A percentile compares a stretch with the other conserved stretches of the same genome.
phyloP scores from a whole-genome alignment of 305 asterid genomes.

The Rubia peregrina region DNA sequence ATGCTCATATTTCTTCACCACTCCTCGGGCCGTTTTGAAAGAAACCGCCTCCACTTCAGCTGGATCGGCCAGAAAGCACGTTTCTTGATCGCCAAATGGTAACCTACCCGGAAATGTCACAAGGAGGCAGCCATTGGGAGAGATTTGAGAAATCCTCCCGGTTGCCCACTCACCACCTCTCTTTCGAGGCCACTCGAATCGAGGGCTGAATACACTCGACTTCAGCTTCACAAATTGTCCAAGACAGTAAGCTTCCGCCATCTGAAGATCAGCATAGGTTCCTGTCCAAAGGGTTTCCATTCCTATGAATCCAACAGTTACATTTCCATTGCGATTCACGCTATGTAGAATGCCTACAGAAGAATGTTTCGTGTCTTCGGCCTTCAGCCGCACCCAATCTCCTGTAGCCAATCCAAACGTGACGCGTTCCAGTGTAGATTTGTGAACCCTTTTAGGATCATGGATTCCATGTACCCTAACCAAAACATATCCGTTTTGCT shows the following conservation, averaged over 20 bases:
- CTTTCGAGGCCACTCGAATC: slow-evolving; percentile 72
- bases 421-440: slow-evolving; percentile 68
- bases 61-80: slow-evolving; percentile 62
- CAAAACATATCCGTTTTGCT: slow-evolving; percentile 58
- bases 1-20: slow-evolving; percentile 75
- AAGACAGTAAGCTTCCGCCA: slow-evolving; percentile 61
- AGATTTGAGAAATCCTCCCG: slow-evolving; percentile 53
- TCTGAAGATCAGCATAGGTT: slow-evolving; percentile 55
- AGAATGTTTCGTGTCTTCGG: slow-evolving; percentile 62
- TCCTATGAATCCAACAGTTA: slow-evolving; percentile 66
- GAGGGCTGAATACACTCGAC: slow-evolving; percentile 45
- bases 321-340: slow-evolving; percentile 55
- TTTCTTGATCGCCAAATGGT: slow-evolving; percentile 33
- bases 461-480: slow-evolving; percentile 84
- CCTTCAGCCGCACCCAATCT: slow-evolving; percentile 77
- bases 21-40: slow-evolving; percentile 43
- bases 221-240: slow-evolving; percentile 78
- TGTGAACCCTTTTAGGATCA: slow-evolving; percentile 62
- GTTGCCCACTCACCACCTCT: slow-evolving; percentile 66
- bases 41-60: slow-evolving; percentile 73
- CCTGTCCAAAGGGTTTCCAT: slow-evolving; percentile 76
- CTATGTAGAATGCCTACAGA: slow-evolving; percentile 71
- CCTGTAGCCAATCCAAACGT: slow-evolving; percentile 76
- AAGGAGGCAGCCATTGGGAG: slow-evolving; percentile 75
- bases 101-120: slow-evolving; percentile 65